phyloP scores from a whole-genome alignment of 495 filamentous ascomycete genomes.

The Chaetomidium leptoderma region DNA sequence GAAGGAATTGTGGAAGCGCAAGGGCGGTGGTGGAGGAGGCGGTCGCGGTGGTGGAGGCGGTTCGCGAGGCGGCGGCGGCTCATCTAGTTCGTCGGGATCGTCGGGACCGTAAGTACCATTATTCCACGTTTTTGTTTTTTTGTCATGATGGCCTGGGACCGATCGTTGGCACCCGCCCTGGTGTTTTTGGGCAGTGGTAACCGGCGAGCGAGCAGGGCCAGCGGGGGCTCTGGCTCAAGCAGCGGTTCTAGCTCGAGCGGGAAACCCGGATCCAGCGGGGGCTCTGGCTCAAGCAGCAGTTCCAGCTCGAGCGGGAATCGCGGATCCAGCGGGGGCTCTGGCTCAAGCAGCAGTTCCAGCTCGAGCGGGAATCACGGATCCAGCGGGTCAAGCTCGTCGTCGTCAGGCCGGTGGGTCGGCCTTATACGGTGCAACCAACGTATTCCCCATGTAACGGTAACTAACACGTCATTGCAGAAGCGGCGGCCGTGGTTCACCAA shows the following conservation, averaged over 20 bases:
- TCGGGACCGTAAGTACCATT: constrained; percentile 7
- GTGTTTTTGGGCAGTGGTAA: not conserved
- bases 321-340: not conserved
- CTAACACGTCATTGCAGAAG: not conserved
- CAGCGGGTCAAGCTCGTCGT: not conserved
- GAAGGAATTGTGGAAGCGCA: constrained; percentile 53
- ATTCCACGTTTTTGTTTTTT: not conserved
- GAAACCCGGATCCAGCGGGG: not conserved
- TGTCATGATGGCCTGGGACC: not conserved
- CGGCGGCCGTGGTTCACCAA: constrained; percentile 29
- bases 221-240: not conserved
- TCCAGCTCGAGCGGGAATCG: not conserved
- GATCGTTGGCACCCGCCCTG: not conserved
- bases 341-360: not conserved
- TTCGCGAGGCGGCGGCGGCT: constrained; percentile 24
- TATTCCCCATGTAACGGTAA: not conserved
- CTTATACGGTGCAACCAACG: not conserved
- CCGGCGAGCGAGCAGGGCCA: not conserved
- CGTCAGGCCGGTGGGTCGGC: not conserved
- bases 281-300: not conserved
- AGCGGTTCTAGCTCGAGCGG: not conserved
- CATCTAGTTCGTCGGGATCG: constrained; percentile 8
- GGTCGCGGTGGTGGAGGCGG: constrained; percentile 39
- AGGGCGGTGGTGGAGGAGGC: constrained; percentile 51
- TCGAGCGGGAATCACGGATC: not conserved